Percentiles rank a stretch among this genome's conserved stretches.
Conservation (phyloP, 805 yeast species). For the Cyberlindnera euphorbiae region DNA sequence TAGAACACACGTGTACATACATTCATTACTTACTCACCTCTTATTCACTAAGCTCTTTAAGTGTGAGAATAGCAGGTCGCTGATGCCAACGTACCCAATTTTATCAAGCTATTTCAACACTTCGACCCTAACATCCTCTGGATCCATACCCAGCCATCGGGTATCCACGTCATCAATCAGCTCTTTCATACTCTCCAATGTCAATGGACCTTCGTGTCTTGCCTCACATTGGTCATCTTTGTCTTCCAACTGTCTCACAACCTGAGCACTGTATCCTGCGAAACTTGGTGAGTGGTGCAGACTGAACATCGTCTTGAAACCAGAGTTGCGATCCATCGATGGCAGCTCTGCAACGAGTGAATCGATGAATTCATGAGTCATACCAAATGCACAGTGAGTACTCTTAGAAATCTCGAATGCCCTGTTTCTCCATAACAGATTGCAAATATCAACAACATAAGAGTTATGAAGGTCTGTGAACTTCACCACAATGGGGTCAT, state of each 20-base stretch:
- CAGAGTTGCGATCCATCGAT: constrained; percentile 23
- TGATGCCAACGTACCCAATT: constrained; percentile 44
- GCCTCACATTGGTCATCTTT: constrained; percentile 25
- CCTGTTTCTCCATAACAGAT: constrained; percentile 51
- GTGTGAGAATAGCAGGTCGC: constrained; percentile 48
- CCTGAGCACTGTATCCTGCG: constrained; percentile 37
- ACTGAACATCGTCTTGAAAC: constrained; percentile 27
- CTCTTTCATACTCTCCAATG: constrained; percentile 35
- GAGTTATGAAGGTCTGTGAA: constrained; percentile 39
- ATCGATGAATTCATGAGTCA: constrained; percentile 26
- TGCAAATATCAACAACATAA: constrained; percentile 51
- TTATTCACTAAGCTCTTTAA: constrained; percentile 42
- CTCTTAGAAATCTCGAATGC: constrained; percentile 38
- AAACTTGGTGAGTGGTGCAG: constrained; percentile 50
- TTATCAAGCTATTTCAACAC: constrained; percentile 37
- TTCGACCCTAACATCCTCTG: constrained; percentile 40
- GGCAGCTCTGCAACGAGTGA: constrained; percentile 21
- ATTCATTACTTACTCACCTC: constrained; percentile 5
- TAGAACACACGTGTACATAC: background rate
- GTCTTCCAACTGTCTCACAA: constrained; percentile 46
- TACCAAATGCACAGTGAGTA: constrained; percentile 28
- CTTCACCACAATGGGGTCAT: constrained; percentile 16
- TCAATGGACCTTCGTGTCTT: constrained; percentile 50
- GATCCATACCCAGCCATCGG: constrained; percentile 33
- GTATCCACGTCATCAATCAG: constrained; percentile 22